Conservation (phyloP, 306 rosid genomes). For the Chamaecrista fasciculata region DNA sequence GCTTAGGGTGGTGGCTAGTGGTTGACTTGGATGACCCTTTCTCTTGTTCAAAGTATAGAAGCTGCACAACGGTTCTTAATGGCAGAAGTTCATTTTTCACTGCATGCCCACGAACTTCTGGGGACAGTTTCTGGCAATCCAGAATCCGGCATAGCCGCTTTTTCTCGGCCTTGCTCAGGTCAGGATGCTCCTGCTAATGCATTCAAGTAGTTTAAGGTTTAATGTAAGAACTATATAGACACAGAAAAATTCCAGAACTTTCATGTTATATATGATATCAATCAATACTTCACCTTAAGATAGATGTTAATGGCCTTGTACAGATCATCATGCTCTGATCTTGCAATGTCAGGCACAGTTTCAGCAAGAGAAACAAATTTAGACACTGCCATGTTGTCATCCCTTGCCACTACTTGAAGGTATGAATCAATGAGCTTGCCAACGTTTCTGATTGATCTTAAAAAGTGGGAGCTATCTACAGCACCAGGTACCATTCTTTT, state of each 20-base stretch:
- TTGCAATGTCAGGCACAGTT: constrained; percentile 73
- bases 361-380: constrained; percentile 69
- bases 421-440: constrained; percentile 88
- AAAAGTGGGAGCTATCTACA: constrained; percentile 45
- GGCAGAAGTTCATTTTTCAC: constrained; percentile 83
- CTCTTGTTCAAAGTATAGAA: constrained; percentile 78
- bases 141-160: constrained; percentile 63
- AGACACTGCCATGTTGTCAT: constrained; percentile 63
- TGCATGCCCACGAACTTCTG: constrained; percentile 67
- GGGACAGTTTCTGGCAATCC: constrained; percentile 73
- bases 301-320: constrained; percentile 86
- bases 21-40: constrained; percentile 47
- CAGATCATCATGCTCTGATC: constrained; percentile 69
- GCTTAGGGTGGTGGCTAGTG: constrained; percentile 31
- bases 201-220: background rate
- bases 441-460: constrained; percentile 59
- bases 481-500: constrained; percentile 60
- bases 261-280: background rate
- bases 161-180: constrained; percentile 65
- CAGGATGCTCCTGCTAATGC: constrained; percentile 62
- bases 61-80: constrained; percentile 75
- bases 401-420: constrained; percentile 80
- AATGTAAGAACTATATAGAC: too few species aligned
- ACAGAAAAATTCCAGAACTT: constrained; percentile 4
- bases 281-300: constrained; percentile 67